Percentiles rank a stretch among this genome's conserved stretches.
phyloP scores from a whole-genome alignment of 352 stramenopile genomes.

The Phytophthora tentaculata region DNA sequence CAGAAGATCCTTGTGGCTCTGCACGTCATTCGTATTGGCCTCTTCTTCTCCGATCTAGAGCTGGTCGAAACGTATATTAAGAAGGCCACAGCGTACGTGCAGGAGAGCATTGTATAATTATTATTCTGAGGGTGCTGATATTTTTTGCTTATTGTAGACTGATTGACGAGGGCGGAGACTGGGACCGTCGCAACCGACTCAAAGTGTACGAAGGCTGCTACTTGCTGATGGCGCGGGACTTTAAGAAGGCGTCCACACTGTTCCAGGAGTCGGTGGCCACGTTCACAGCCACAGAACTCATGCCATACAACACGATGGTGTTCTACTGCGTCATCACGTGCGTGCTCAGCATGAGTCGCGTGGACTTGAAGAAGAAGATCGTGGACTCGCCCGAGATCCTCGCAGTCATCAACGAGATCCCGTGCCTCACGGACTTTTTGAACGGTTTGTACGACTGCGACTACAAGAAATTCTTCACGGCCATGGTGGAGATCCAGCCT shows the following conservation, averaged over 20 bases:
- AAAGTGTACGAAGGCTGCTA: constrained; percentile 98
- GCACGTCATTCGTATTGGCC: constrained; percentile 90
- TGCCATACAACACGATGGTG: constrained; percentile 97
- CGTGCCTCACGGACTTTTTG: constrained; percentile 86
- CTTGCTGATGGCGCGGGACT: constrained; percentile 93
- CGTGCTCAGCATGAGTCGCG: constrained; percentile 93
- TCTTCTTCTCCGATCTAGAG: constrained; percentile 89
- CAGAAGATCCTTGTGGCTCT: constrained; percentile 98
- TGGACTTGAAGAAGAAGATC: constrained; percentile 97
- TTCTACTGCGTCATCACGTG: constrained; percentile 97
- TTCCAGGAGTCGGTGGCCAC: constrained; percentile 98
- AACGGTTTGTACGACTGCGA: constrained; percentile 98
- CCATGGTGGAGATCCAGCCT: constrained; percentile 88
- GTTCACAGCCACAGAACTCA: constrained; percentile 98
- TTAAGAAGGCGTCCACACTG: constrained; percentile 93
- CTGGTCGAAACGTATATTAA: constrained; percentile 90
- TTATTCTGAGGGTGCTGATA: neutral
- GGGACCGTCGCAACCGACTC: constrained; percentile 98
- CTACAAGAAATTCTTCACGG: constrained; percentile 97
- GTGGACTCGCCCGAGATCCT: constrained; percentile 98
- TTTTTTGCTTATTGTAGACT: constrained; percentile 42
- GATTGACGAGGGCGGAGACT: constrained; percentile 97
- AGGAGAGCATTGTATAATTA: neutral
- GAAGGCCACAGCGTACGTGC: constrained; percentile 77
- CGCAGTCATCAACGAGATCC: constrained; percentile 88